These are phyloP conservation scores for Eimeria sp. DNA, from an alignment of 169 alveolate species.

Conservation along the genomic window DNA sequence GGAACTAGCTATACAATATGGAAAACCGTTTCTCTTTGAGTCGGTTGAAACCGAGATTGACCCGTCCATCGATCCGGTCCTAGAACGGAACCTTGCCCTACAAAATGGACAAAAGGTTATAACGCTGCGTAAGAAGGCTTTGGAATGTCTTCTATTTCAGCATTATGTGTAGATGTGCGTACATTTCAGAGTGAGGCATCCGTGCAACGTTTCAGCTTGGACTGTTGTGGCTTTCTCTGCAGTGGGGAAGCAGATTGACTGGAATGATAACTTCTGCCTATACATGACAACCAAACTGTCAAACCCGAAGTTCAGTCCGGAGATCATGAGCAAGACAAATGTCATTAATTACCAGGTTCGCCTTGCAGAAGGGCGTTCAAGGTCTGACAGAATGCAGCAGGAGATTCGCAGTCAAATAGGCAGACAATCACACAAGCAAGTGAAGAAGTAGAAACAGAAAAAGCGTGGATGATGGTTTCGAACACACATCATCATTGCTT, in stretches of 20 bases:
- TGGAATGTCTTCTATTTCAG: neutral
- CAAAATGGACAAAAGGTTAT: conserved; percentile 93
- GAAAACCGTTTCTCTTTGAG: conserved; percentile 95
- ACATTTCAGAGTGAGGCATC: neutral
- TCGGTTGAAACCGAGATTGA: conserved; percentile 96
- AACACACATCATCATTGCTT: neutral
- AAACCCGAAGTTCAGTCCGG: conserved; percentile 97
- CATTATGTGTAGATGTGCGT: neutral
- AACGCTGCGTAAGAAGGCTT: conserved; percentile 69
- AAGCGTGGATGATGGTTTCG: too few relatives aligned
- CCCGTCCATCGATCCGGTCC: conserved; percentile 96
- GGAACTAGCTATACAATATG: conserved; percentile 95
- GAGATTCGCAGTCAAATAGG: neutral
- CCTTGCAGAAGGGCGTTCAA: neutral
- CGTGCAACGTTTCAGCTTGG: neutral
- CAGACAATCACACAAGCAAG: too few relatives aligned
- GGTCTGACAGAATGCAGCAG: neutral
- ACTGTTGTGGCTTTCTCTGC: neutral
- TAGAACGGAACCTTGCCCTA: conserved; percentile 93
- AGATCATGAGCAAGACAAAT: conserved; percentile 96
- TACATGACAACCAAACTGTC: conserved; percentile 96
- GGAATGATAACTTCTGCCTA: conserved; percentile 90
- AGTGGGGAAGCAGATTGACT: conserved; percentile 88
- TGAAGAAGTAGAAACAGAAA: too few relatives aligned
- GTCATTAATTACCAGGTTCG: conserved; percentile 92